Conservation (phyloP, 345 rosid genomes). For the Rhodamnia rubescens region DNA sequence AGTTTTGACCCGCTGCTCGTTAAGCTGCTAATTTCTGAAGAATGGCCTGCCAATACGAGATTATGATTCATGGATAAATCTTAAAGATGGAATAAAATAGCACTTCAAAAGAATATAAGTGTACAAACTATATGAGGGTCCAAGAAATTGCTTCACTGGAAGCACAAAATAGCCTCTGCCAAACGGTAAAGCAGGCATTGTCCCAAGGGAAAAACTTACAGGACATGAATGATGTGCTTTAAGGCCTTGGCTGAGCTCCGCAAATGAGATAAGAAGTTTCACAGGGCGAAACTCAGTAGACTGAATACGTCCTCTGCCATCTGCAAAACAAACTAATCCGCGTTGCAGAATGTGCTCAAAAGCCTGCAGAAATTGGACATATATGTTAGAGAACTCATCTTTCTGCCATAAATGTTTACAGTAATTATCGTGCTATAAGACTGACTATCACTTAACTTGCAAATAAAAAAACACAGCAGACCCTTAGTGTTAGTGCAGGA, state of each 20-base stretch:
- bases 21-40: background rate
- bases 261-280: conserved; percentile 59
- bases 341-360: conserved; percentile 73
- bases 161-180: background rate
- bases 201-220: conserved; percentile 31
- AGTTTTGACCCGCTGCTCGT: background rate
- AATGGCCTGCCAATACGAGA: background rate
- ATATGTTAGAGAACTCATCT: background rate
- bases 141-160: background rate
- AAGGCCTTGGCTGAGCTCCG: conserved; percentile 65
- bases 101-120: background rate
- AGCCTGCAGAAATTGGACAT: conserved; percentile 38
- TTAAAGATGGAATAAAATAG: background rate
- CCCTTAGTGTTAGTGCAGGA: background rate
- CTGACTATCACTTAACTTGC: background rate
- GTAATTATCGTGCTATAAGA: background rate
- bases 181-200: background rate
- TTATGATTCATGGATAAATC: background rate
- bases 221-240: conserved; percentile 79
- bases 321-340: conserved; percentile 49
- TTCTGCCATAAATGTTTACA: background rate
- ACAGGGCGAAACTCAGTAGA: conserved; percentile 60
- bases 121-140: background rate
- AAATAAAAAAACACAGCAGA: background rate
- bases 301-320: conserved; percentile 55